A percentile compares a stretch with the other conserved stretches of the same genome.
phyloP scores from a whole-genome alignment of 129 eudicot genomes.

The Tanacetum coccineum region DNA sequence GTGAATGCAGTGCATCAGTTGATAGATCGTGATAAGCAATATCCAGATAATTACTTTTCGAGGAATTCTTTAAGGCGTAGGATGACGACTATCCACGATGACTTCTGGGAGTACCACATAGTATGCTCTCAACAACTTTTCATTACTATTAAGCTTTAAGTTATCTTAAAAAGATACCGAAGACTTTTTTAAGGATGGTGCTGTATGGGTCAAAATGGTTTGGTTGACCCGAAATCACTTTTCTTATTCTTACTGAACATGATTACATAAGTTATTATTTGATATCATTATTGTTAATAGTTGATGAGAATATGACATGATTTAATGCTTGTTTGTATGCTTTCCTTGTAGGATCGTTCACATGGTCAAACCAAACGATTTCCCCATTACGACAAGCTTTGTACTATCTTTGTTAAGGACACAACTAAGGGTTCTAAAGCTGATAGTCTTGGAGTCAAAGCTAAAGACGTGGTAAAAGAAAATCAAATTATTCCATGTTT shows the following conservation, averaged over 20 bases:
- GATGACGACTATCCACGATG: neutral
- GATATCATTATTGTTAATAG: neutral
- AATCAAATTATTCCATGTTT: neutral
- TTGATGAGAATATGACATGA: neutral
- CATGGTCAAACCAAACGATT: neutral
- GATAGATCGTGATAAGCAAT: too few relatives aligned
- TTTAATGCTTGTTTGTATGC: neutral
- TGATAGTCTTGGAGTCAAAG: neutral
- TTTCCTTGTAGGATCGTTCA: neutral
- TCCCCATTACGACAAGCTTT: slow-evolving; percentile 13
- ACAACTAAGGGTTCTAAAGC: neutral
- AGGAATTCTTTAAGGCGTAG: too few relatives aligned
- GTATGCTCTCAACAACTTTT: neutral
- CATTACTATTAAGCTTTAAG: neutral
- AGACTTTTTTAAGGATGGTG: too few relatives aligned
- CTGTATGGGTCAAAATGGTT: too few relatives aligned
- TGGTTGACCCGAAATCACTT: too few relatives aligned
- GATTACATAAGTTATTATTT: neutral
- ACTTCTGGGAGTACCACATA: slow-evolving; percentile 3
- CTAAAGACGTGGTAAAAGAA: neutral
- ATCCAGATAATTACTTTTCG: too few relatives aligned
- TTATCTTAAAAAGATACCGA: too few relatives aligned
- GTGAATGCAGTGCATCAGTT: neutral
- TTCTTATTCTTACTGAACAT: too few relatives aligned
- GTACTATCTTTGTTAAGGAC: neutral